Conservation (phyloP, 129 eudicot genomes). For the Tagetes patula region DNA sequence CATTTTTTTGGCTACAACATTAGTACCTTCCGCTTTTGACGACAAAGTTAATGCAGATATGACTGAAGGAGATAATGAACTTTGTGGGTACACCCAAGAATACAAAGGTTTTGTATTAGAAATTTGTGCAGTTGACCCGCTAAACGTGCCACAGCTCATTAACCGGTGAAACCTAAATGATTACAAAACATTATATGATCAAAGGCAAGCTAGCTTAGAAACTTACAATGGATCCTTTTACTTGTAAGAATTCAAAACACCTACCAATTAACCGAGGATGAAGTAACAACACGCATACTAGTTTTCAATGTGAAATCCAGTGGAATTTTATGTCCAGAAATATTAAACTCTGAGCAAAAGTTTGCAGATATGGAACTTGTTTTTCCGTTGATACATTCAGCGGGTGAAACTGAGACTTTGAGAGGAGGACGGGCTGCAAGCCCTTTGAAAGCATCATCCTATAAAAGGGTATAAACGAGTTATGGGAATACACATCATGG, state of each 20-base stretch:
- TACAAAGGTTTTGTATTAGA: constrained; percentile 29
- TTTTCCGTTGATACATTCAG: constrained; percentile 38
- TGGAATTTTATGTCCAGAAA: constrained; percentile 62
- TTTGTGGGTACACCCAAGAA: constrained; percentile 87
- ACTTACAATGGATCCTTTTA: constrained; percentile 12
- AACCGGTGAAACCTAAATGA: constrained; percentile 73
- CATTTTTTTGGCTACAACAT: constrained; percentile 17
- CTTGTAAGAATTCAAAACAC: neutral
- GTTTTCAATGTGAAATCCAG: constrained; percentile 90
- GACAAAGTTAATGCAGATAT: constrained; percentile 62
- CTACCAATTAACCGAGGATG: constrained; percentile 76
- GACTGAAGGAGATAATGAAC: constrained; percentile 62
- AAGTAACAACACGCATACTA: constrained; percentile 61
- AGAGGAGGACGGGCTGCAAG: constrained; percentile 60
- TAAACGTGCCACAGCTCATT: constrained; percentile 44
- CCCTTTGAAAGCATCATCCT: constrained; percentile 86
- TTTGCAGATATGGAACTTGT: constrained; percentile 23
- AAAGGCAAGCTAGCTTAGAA: neutral
- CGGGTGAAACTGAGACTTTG: constrained; percentile 34
- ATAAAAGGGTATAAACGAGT: neutral
- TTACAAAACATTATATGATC: neutral
- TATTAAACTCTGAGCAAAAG: constrained; percentile 51
- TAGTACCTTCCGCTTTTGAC: constrained; percentile 49
- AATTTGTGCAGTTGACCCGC: constrained; percentile 12
- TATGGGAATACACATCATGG: constrained; percentile 14